A percentile compares a stretch with the other conserved stretches of the same genome.
Conservation (phyloP, 2,329 filamentous ascomycete genomes). For the Fusarium clavum region DNA sequence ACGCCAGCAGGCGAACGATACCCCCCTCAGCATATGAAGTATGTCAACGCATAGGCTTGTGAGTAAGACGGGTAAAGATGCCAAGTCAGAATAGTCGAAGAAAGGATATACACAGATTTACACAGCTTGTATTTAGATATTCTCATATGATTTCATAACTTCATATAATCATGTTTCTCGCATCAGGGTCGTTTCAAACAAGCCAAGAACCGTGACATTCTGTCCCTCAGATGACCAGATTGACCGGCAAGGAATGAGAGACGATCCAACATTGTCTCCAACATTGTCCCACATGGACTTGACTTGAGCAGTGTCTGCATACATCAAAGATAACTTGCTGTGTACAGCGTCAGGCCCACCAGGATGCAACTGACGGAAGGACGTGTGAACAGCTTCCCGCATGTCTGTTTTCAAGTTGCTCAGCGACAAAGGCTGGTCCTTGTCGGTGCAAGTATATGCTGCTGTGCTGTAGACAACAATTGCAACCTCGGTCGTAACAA, state of each 20-base stretch:
- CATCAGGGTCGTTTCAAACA: constrained; percentile 46
- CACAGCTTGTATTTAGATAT: neutral
- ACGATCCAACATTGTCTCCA: constrained; percentile 11
- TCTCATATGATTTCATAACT: constrained; percentile 10
- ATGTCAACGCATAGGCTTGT: constrained; percentile 24
- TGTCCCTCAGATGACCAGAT: constrained; percentile 51
- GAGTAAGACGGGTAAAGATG: neutral
- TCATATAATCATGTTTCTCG: constrained; percentile 27
- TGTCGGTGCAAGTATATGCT: constrained; percentile 26
- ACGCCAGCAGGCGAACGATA: constrained; percentile 63
- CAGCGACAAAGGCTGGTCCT: neutral
- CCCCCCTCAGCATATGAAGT: constrained; percentile 45
- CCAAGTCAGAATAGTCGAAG: neutral
- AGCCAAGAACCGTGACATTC: constrained; percentile 50
- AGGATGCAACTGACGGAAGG: constrained; percentile 41
- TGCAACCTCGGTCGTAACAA: constrained; percentile 39
- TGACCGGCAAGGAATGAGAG: constrained; percentile 53
- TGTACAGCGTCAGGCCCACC: constrained; percentile 5
- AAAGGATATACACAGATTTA: neutral
- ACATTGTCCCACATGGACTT: constrained; percentile 31
- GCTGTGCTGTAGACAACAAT: constrained; percentile 49
- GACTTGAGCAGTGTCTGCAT: constrained; percentile 46
- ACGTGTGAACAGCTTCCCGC: constrained; percentile 35
- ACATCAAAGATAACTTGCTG: constrained; percentile 48
- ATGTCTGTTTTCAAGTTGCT: constrained; percentile 33